These are phyloP conservation scores for Betula pendula DNA, from an alignment of 306 rosid species.

Conservation along the genomic window DNA sequence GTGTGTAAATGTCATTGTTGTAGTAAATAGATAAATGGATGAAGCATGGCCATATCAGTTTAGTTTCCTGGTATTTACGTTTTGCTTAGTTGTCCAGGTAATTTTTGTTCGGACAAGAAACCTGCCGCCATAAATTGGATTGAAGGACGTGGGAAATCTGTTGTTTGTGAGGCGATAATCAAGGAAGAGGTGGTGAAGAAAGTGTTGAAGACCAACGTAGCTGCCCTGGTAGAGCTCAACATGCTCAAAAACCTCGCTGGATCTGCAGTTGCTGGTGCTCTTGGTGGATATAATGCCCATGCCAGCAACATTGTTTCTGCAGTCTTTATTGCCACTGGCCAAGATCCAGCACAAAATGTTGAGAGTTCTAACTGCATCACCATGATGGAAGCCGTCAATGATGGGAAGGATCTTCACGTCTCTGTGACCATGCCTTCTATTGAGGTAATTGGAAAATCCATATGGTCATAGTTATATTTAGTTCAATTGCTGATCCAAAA, in stretches of 20 bases:
- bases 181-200: constrained; percentile 63
- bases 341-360: constrained; percentile 82
- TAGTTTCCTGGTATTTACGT: neutral
- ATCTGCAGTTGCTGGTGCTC: constrained; percentile 70
- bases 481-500: neutral
- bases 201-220: constrained; percentile 64
- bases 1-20: too few relatives aligned
- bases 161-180: constrained; percentile 64
- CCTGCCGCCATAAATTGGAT: constrained; percentile 75
- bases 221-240: constrained; percentile 60
- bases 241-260: constrained; percentile 73
- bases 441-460: constrained; percentile 42
- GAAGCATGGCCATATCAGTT: neutral
- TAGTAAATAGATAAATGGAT: too few relatives aligned
- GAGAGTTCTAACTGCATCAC: constrained; percentile 79
- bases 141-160: constrained; percentile 74
- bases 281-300: constrained; percentile 79
- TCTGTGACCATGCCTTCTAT: constrained; percentile 75
- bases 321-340: constrained; percentile 71
- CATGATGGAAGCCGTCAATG: constrained; percentile 70
- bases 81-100: constrained; percentile 37
- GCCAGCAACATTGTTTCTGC: constrained; percentile 82
- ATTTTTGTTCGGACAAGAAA: constrained; percentile 76
- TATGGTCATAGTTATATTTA: neutral
- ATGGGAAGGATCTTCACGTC: constrained; percentile 68